Evolutionary conservation across 306 rosid species (phyloP), one percentile per base, ranked within the genome.

Genomic region (Prosopis cineraria): DNA sequence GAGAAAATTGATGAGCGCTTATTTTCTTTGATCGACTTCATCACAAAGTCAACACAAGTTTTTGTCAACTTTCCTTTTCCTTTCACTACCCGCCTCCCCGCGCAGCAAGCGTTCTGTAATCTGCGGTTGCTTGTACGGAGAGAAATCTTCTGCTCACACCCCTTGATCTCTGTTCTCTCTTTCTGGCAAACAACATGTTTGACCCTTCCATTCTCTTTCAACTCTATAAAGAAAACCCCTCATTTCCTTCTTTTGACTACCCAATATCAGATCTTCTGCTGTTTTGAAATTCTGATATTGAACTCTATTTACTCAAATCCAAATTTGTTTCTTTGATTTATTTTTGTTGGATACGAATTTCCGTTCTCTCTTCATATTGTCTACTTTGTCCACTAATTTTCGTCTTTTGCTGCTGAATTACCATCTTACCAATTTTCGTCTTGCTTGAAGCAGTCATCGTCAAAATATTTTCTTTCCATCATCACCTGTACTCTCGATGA

Each of bases 51-150:
- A 84, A 80, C 83, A 80, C 74, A 43, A 74, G 72, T 80, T 88
- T 83, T 79, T 77, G 88, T 83, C 85, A 84, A 87, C 90, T 90
- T 82, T 80, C 84, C 88, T 82, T 67, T 84, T 50, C 67, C 80
- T 27, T 78, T 56, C 58, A n/a, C 24, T 67, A 48, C 62, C 37
- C 16, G 10, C 33, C 56, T 12, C 30, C 60, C 16, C 30, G 2
- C 62, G 14, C 62, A 55, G 62, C 62, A 55, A 25, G 17, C 60
- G 12, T 31, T 53, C 64, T 39, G 31, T 45, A 78, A 16, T 40
- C 72, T 53, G 17, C 25, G 29, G 64, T 70, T 34, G 24, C 68
- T 48, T 9, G 4, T 33, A 2, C 10, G 68, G 52, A 37, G 34
- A 50, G 58, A 3, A 75, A 30, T 19, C 59, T 70, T 27, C 64